Evolutionary conservation across 2,329 filamentous ascomycete species (phyloP), one percentile per base, ranked within the genome.

Genomic region (Hymenoscyphus infarciens): DNA sequence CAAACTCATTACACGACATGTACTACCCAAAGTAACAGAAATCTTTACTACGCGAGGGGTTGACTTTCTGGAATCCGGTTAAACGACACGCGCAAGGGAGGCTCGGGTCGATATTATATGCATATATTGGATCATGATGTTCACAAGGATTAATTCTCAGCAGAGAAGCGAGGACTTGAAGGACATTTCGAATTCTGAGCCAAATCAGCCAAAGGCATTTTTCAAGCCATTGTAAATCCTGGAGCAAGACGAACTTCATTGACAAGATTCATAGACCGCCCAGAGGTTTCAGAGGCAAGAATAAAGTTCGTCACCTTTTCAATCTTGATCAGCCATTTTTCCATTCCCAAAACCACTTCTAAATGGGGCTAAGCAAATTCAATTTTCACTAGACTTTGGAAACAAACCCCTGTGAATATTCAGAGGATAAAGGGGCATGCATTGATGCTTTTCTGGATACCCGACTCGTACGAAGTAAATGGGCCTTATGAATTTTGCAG

Each of bases 91-190:
- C 59, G 59, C 63, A 49, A 39, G 58, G 62, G 49, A 55, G 42
- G 19, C 57, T 45, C 31, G 62, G 63, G 60, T 63, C 56, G 57
- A 61, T 65, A 65, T 66, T 66, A 61, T 69, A 60, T 70, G 67
- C 67, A 71, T 69, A 67, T 70, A 71, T 68, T 70, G 67, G 68
- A 70, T 69, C 65, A 65, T 62, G 66, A 71, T 69, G 60, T 61
- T 62, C 66, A 45, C 68, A 56, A 64, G 68, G 68, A 66, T 67
- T 59, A 42, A 62, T 56, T 38, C 35, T 38, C 35, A 38, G 60
- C 38, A 42, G 57, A 61, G 58, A 56, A 59, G 58, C 54, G 66
- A 65, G 29, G 63, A 61, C 67, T 62, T 56, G 61, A 25, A 13
- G 19, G 22, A 25, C 29, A 31, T 22, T 22, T 52, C 19, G n/a